A percentile compares a stretch with the other conserved stretches of the same genome.
phyloP scores from a whole-genome alignment of 2,329 filamentous ascomycete species.

The Alternaria postmessia region DNA sequence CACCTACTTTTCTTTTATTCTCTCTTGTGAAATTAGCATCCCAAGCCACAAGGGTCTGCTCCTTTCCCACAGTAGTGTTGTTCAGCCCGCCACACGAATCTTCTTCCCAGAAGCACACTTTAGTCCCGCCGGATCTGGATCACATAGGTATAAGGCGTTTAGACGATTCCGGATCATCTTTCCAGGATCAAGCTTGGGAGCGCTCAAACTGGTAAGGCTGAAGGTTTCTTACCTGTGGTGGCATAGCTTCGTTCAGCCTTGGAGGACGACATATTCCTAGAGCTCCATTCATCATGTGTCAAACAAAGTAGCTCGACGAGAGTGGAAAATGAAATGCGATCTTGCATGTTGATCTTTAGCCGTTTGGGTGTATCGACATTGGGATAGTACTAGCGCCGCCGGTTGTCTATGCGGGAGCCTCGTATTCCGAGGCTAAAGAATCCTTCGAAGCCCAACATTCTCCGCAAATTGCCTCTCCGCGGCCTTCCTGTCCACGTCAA shows the following conservation, averaged over 20 bases:
- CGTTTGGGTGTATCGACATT: neutral
- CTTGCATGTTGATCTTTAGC: neutral
- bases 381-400: neutral
- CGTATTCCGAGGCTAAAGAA: neutral
- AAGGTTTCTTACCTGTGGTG: neutral
- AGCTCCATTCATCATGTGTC: too few species aligned
- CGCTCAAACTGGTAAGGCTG: neutral
- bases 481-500: neutral
- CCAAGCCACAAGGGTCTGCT: too few species aligned
- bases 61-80: too few species aligned
- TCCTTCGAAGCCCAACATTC: too few species aligned
- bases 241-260: neutral
- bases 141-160: neutral
- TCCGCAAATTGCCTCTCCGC: neutral
- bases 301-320: too few species aligned
- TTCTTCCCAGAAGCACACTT: too few species aligned
- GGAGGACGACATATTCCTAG: too few species aligned
- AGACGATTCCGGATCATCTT: neutral
- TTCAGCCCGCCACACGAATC: too few species aligned
- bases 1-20: too few species aligned
- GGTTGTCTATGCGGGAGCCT: neutral
- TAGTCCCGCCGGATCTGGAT: neutral
- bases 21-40: too few species aligned
- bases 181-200: too few species aligned
- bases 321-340: neutral